phyloP scores from a whole-genome alignment of 2,329 filamentous ascomycete species.

The Bipolaris bicolor region DNA sequence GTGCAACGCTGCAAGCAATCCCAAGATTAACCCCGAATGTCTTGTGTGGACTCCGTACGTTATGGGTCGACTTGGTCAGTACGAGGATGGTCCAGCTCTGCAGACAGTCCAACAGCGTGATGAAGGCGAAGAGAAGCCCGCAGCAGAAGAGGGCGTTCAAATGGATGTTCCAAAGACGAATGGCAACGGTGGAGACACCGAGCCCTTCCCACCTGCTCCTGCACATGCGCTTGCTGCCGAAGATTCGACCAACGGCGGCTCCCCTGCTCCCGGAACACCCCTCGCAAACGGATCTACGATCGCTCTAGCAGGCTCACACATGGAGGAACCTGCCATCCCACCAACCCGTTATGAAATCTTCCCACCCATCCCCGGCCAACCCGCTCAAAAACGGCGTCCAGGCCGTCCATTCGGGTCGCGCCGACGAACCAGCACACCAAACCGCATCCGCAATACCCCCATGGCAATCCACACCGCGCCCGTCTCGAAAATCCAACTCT shows the following conservation, averaged over 20 bases:
- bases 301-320: slow-evolving; percentile 39
- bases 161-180: slow-evolving; percentile 40
- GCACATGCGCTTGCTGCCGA: slow-evolving; percentile 35
- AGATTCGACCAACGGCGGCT: slow-evolving; percentile 39
- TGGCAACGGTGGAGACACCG: slow-evolving; percentile 23
- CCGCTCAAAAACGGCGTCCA: slow-evolving; percentile 42
- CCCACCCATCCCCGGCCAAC: slow-evolving; percentile 66
- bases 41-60: slow-evolving; percentile 97
- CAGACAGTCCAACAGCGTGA: slow-evolving; percentile 88
- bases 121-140: slow-evolving; percentile 61
- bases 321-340: slow-evolving; percentile 61
- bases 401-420: slow-evolving; percentile 48
- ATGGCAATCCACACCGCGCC: slow-evolving; percentile 41
- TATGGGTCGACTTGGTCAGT: slow-evolving; percentile 86
- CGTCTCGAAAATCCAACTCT: slow-evolving; percentile 41
- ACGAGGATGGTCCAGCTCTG: slow-evolving; percentile 79
- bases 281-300: slow-evolving; percentile 40
- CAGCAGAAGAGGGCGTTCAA: slow-evolving; percentile 54
- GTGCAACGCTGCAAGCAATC: slow-evolving; percentile 87
- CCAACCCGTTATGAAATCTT: slow-evolving; percentile 78
- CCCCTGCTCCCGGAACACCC: slow-evolving; percentile 41
- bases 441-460: slow-evolving; percentile 31
- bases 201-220: slow-evolving; percentile 27
- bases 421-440: slow-evolving; percentile 46
- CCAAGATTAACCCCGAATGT: slow-evolving; percentile 78